Evolutionary conservation across 2,329 filamentous ascomycete species (phyloP).

Genomic region (Verticillium tricorpus): DNA sequence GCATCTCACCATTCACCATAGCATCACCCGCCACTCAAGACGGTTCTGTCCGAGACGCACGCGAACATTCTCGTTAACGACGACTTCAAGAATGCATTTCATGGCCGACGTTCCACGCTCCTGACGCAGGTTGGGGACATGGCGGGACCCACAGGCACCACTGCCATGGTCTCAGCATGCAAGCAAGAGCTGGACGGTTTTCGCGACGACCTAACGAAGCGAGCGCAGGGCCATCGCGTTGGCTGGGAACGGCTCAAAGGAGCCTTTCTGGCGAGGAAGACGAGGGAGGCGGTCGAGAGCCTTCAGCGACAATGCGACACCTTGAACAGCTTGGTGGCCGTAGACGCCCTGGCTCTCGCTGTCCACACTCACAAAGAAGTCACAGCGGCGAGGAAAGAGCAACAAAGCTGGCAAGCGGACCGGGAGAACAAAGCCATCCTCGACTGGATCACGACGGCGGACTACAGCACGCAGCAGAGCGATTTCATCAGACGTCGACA

Average conservation of each 20-base stretch:
- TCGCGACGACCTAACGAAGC: neutral
- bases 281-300: constrained; percentile 9
- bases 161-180: neutral
- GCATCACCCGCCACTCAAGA: neutral
- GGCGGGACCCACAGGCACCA: neutral
- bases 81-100: constrained; percentile 16
- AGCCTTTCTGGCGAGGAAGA: constrained; percentile 6
- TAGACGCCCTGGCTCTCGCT: constrained; percentile 8
- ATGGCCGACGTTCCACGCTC: constrained; percentile 13
- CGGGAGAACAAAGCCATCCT: constrained; percentile 16
- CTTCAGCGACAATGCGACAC: constrained; percentile 13
- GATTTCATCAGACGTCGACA: constrained; percentile 31
- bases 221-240: constrained; percentile 5
- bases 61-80: constrained; percentile 10
- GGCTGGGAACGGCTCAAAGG: constrained; percentile 13
- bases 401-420: neutral
- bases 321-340: constrained; percentile 9
- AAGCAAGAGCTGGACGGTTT: neutral
- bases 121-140: constrained; percentile 5
- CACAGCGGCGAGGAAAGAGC: constrained; percentile 8
- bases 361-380: constrained; percentile 10
- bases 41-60: constrained; percentile 7
- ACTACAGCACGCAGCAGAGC: constrained; percentile 33
- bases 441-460: constrained; percentile 31
- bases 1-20: too few species aligned